These are phyloP conservation scores for Rhodotorula paludigena DNA, from an alignment of 768 basidiomycete species.

Conservation along the genomic window DNA sequence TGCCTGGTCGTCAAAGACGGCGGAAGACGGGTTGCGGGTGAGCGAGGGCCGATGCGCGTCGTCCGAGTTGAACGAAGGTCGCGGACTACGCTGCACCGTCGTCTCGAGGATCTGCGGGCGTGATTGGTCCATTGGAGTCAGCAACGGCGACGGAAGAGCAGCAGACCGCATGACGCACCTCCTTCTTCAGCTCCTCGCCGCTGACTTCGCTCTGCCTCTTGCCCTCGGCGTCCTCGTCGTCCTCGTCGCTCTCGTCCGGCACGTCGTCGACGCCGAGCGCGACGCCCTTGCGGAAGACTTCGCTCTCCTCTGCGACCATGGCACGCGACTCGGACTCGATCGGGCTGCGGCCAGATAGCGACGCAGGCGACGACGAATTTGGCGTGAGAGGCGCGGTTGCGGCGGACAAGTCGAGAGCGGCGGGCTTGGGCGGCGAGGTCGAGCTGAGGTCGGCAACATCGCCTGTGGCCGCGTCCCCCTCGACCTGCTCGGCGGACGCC, in stretches of 20 bases:
- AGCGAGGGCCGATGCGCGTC: background rate
- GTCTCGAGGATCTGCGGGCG: conserved; percentile 17
- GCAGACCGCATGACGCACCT: conserved; percentile 43
- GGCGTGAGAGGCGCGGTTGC: background rate
- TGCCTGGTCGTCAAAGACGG: background rate
- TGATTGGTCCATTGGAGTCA: background rate
- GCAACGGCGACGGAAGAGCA: too few relatives aligned
- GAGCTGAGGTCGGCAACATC: background rate
- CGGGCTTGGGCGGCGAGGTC: background rate
- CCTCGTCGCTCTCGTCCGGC: conserved; percentile 52
- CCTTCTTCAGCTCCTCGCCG: conserved; percentile 73
- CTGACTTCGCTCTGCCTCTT: conserved; percentile 46
- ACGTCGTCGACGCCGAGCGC: conserved; percentile 54
- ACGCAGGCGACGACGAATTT: background rate
- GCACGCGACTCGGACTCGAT: conserved; percentile 31
- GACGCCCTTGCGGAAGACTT: conserved; percentile 87
- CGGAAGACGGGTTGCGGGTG: background rate
- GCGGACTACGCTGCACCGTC: conserved; percentile 6
- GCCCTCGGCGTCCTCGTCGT: conserved; percentile 69
- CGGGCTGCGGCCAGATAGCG: conserved; percentile 20
- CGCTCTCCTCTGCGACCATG: conserved; percentile 67
- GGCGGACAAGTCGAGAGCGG: background rate
- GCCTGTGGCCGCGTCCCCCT: background rate
- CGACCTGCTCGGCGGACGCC: background rate
- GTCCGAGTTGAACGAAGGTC: conserved; percentile 14